phyloP scores from a whole-genome alignment of 1,284 basidiomycete genomes.

The Boletus austroedulis region DNA sequence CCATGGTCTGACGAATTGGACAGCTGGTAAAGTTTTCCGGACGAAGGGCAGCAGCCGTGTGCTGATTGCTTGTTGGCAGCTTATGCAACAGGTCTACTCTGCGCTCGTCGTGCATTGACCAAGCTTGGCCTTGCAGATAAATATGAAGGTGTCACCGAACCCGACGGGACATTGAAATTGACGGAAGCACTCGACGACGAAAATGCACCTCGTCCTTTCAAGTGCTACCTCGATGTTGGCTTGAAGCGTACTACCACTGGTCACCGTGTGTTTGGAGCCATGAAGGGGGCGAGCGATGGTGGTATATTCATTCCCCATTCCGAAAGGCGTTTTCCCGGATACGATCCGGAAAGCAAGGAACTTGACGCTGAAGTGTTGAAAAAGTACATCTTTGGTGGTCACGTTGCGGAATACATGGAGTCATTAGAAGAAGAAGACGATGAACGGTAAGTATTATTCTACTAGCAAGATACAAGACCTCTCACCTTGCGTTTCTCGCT shows the following conservation, averaged over 20 bases:
- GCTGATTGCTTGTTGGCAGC: constrained; percentile 45
- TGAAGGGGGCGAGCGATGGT: constrained; percentile 99
- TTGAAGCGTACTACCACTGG: constrained; percentile 98
- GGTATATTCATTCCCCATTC: constrained; percentile 98
- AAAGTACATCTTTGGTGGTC: constrained; percentile 98
- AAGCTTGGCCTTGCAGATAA: constrained; percentile 98
- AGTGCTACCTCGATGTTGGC: constrained; percentile 98
- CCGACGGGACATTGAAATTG: constrained; percentile 82
- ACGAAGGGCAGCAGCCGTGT: neutral
- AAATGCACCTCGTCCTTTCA: constrained; percentile 97
- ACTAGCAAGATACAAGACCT: constrained; percentile 2
- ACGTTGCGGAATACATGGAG: constrained; percentile 99
- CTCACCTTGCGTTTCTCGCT: neutral
- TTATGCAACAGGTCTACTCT: constrained; percentile 96
- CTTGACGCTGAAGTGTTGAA: constrained; percentile 94
- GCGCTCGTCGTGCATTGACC: constrained; percentile 90
- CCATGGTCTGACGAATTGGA: constrained; percentile 99
- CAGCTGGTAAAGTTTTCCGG: constrained; percentile 61
- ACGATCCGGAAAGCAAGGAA: constrained; percentile 91
- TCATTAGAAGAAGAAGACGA: constrained; percentile 99
- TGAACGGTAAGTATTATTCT: constrained; percentile 61
- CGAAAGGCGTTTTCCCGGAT: constrained; percentile 98
- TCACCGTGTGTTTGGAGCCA: constrained; percentile 96
- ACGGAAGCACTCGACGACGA: constrained; percentile 88
- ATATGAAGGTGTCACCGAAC: constrained; percentile 94